Evolutionary conservation across 805 yeast species (phyloP), one percentile per base, ranked within the genome.

Genomic region (Candida piceae): DNA sequence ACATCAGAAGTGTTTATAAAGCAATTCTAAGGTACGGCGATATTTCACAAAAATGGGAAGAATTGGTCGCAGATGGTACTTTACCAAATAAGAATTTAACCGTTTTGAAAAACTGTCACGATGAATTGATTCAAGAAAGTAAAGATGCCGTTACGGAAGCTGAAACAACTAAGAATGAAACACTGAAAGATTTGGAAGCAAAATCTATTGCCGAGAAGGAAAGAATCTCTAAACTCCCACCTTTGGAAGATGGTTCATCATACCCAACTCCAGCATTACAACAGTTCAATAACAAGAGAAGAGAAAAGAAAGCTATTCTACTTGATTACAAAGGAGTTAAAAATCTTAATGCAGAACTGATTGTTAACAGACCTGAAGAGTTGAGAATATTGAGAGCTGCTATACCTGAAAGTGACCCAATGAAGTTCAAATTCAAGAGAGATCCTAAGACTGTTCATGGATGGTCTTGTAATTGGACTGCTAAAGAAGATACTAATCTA

Each of bases 381-480:
- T 70, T 93, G 80, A 72, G 73, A 33, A 58, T 81, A 12, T 63
- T 93, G 37, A 75, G 74, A 32, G 68, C 72, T 11, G 59, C 53
- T 49, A 72, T 66, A 44, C 80, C 76, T 8, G 58, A 53, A 43
- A 80, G 72, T 15, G 78, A 79, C 50, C 78, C 84, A 6, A 60
- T 70, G 38, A 58, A 62, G 19, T 88, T 86, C 64, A 72, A 68
- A 40, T 69, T 93, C 26, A 72, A 71, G 7, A 67, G 63, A 39
- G 64, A 69, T 11, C 84, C 93, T 15, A 89, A 89, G 62, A 78
- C 80, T 17, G 97, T 88, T 8, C 79, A 78, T 52, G 90, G 84
- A 31, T 93, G 99, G 99, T 74, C 76, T 35, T 85, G 95, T 50
- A 78, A 77, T 20, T 93, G 99, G 99, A 68, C 69, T 3, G 68